Conservation (phyloP, 352 stramenopile species). For the Aphanomyces invadans region DNA sequence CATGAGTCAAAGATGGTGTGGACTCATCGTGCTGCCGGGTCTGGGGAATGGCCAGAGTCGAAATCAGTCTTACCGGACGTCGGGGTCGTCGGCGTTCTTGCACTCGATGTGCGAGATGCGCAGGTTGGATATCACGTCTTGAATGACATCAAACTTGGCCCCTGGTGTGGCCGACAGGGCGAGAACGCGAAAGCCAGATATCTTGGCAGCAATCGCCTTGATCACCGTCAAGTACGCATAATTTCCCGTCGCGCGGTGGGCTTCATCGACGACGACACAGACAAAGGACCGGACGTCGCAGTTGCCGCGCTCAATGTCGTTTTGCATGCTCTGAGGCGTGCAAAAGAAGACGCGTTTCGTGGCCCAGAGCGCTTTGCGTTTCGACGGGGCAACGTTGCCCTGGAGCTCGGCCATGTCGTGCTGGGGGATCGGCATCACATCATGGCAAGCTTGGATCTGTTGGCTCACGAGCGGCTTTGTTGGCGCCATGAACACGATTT, state of each 20-base stretch:
- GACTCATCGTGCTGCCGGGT: too few species aligned
- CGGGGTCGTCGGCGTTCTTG: slow-evolving; percentile 89
- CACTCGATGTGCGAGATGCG: slow-evolving; percentile 93
- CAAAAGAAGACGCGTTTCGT: slow-evolving; percentile 96
- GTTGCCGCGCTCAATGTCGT: slow-evolving; percentile 87
- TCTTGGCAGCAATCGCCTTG: slow-evolving; percentile 54
- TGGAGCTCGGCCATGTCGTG: slow-evolving; percentile 76
- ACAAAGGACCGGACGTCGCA: slow-evolving; percentile 83
- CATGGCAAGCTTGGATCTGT: slow-evolving; percentile 95
- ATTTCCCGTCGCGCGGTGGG: slow-evolving; percentile 94
- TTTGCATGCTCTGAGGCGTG: slow-evolving; percentile 97
- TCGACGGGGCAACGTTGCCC: slow-evolving; percentile 60
- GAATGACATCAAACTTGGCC: slow-evolving; percentile 91
- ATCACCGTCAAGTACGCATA: slow-evolving; percentile 95
- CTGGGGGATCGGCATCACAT: slow-evolving; percentile 92
- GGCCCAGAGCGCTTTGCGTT: slow-evolving; percentile 83
- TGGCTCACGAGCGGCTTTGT: slow-evolving; percentile 97
- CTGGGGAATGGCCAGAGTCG: too few species aligned
- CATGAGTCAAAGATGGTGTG: too few species aligned
- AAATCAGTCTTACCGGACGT: slow-evolving; percentile 52
- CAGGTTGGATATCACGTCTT: slow-evolving; percentile 94
- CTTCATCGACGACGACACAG: slow-evolving; percentile 97
- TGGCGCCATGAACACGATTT: slow-evolving; percentile 97
- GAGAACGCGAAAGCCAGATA: slow-evolving; percentile 83
- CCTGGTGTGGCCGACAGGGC: slow-evolving; percentile 97